Percentiles rank a stretch among this genome's conserved stretches.
Conservation (phyloP, 75 land plant species). For the Adiantum capillusveneris region DNA sequence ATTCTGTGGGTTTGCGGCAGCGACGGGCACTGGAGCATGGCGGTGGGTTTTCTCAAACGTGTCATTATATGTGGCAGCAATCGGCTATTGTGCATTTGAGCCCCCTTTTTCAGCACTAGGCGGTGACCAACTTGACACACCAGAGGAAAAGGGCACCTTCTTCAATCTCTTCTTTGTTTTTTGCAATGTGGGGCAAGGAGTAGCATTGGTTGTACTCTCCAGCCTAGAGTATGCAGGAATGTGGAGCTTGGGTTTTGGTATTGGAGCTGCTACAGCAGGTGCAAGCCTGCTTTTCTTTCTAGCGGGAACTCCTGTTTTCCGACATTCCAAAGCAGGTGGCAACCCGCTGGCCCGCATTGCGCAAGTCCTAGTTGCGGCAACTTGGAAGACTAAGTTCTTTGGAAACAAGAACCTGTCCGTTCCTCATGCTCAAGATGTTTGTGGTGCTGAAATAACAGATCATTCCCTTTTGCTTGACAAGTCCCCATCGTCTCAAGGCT, state of each 20-base stretch:
- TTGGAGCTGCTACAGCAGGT: conserved; percentile 12
- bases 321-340: conserved; percentile 11
- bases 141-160: not conserved
- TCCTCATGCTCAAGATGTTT: too few relatives aligned
- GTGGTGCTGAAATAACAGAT: too few relatives aligned
- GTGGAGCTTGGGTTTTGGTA: conserved; percentile 23
- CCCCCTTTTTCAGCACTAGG: not conserved
- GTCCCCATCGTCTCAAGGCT: too few relatives aligned
- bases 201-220: not conserved
- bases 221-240: conserved; percentile 19
- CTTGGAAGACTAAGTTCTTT: too few relatives aligned
- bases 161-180: conserved; percentile 11
- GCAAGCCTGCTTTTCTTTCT: not conserved
- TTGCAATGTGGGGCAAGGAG: conserved; percentile 1
- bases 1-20: too few relatives aligned
- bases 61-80: too few relatives aligned
- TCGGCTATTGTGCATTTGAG: not conserved
- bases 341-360: conserved; percentile 23
- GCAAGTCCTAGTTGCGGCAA: conserved; percentile 26
- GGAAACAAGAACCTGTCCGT: too few relatives aligned
- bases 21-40: too few relatives aligned
- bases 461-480: too few relatives aligned
- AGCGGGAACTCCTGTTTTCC: conserved; percentile 8
- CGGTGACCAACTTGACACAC: not conserved
- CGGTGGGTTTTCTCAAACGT: too few relatives aligned